Base-by-base conservation (phyloP, 148 eudicot genomes). In the Gaultheria prostrata region DNA sequence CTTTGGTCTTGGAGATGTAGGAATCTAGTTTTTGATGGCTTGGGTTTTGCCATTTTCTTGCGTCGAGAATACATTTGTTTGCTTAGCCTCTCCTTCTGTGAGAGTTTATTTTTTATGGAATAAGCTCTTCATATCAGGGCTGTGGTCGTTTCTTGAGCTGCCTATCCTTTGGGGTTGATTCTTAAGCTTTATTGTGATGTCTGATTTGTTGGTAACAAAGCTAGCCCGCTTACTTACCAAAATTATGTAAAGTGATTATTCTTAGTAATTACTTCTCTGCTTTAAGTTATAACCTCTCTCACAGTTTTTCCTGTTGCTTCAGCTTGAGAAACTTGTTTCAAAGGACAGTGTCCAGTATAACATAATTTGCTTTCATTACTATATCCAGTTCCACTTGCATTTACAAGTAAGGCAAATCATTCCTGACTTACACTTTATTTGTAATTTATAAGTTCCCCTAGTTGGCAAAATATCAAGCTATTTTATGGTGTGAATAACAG, bases 261-360 rank as follows among this genome's bases (percentile, higher is more conserved):
- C 67, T 9, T 49, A 32, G 26, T 20, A 5, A 67, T 67, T 17
- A 56, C 30, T 65, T 5, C 56, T 80, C 39, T 46, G 15, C 21
- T 33, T 69, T 70, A 1, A 30, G 11, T 48, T 65, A 39, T 81
- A 48, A 32, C 48, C 49, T 43, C 57, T 35, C 30, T 39, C 85
- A 80, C 26, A 51, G 43, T 35, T 77, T 28, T 28, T 43, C 35
- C 51, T 84, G 46, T 78, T 78, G 87, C 56, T 86, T 84, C 94
- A 97, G 99, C 98, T 97, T 71, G 95, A 92, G 87, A 93, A 97
- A 82, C 95, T 97, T 78, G 87, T 89, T 71, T 92, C 95, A 4
- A 89, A 89, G 84, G 93, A 87, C 87, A 90, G 95, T 83, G 81
- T 89, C 79, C 99, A 97, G 76, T 97, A 94, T 83, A 88, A 83